Base-by-base conservation (phyloP, 352 stramenopile species). In the Halophytophthora polymorphica region DNA sequence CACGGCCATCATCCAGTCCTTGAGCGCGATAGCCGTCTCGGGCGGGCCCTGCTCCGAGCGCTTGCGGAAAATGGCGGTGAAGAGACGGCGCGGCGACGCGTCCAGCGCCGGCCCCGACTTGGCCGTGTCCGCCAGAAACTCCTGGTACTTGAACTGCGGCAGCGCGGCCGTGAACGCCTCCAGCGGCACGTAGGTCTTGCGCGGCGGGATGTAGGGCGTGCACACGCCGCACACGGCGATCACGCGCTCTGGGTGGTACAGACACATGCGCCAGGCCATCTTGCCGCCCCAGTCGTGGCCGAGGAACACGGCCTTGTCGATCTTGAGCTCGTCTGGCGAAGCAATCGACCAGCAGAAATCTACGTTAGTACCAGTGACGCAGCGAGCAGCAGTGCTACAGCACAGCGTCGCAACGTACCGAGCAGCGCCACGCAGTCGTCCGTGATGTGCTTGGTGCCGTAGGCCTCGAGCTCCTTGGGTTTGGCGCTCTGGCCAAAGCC, bases 221-320 rank as follows among this genome's bases (percentile, higher is more conserved):
- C 70, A 85, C 31, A 88, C 61, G n/a, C 66, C 52, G n/a, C 53
- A 73, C 10, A 82, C 63, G 17, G 68, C 77, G 18, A 81, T 41
- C 21, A 86, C 71, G 2, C 77, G 74, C 29, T 73, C 57, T 2
- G 72, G 72, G 43, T 85, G 73, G 59, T 75, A 85, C 12, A 86
- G 55, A 39, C 64, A 63, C 59, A 86, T 81, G 44, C 63, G 66
- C 67, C 69, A 88, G 19, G 62, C 61, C 2, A 62, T 59, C n/a
- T 59, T 51, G 14, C 61, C 72, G 25, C 77, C 77, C 77, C 77
- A 88, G 50, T 88, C 77, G 13, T 88, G 77, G 13, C 72, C 77
- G 29, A 82, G 50, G 29, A 86, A 59, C 18, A 79, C 63, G 17
- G 56, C 62, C 56, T 73, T 71, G 6, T 71, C 56, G 18, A 85